phyloP scores from a whole-genome alignment of 1,284 basidiomycete species.

The Irpex lacteus region DNA sequence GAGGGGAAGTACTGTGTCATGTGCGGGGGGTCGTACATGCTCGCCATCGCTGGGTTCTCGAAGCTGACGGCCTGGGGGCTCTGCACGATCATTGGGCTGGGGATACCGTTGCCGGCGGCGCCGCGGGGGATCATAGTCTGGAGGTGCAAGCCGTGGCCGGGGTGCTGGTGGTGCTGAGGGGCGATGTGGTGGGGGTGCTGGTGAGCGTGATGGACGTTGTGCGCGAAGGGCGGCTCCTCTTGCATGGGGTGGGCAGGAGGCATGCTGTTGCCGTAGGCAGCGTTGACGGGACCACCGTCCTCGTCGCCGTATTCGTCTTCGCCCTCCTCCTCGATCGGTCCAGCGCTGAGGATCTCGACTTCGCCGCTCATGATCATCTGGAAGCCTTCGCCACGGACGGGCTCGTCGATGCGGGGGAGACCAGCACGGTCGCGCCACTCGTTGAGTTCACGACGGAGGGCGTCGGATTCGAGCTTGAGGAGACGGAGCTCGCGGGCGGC shows the following conservation, averaged over 20 bases:
- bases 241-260: slow-evolving; percentile 14
- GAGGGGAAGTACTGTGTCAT: slow-evolving; percentile 23
- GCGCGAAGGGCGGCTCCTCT: slow-evolving; percentile 27
- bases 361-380: slow-evolving; percentile 65
- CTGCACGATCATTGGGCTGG: slow-evolving; percentile 33
- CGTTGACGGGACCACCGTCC: slow-evolving; percentile 13
- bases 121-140: slow-evolving; percentile 30
- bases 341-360: slow-evolving; percentile 57
- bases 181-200: slow-evolving; percentile 24
- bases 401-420: slow-evolving; percentile 68
- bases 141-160: slow-evolving; percentile 23
- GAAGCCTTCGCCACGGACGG: slow-evolving; percentile 65
- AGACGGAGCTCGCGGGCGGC: slow-evolving; percentile 76
- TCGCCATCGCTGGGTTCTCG: slow-evolving; percentile 35
- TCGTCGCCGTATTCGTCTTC: slow-evolving; percentile 36
- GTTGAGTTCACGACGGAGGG: slow-evolving; percentile 81
- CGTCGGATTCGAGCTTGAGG: slow-evolving; percentile 75
- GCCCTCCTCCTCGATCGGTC: slow-evolving; percentile 51
- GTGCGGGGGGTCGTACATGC: slow-evolving; percentile 31
- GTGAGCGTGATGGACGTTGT: slow-evolving; percentile 21
- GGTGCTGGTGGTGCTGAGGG: background rate
- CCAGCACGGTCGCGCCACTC: slow-evolving; percentile 80
- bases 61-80: slow-evolving; percentile 30
- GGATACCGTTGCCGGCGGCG: slow-evolving; percentile 8
- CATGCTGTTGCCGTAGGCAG: too few species aligned